phyloP scores from a whole-genome alignment of 768 basidiomycete species.

The Amanita molliuscula region DNA sequence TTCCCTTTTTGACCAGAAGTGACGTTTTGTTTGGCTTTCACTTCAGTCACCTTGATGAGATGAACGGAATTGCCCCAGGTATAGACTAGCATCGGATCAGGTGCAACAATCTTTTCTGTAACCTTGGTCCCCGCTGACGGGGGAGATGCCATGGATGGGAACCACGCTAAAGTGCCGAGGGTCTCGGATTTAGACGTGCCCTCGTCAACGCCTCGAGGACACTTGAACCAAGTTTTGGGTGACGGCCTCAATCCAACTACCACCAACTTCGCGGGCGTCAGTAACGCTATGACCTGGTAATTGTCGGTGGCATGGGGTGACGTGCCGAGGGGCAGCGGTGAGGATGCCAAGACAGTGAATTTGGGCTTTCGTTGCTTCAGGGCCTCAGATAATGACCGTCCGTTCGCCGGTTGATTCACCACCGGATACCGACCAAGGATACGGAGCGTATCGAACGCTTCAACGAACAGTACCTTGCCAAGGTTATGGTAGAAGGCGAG shows the following conservation, averaged over 20 bases:
- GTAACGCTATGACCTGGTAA: constrained; percentile 72
- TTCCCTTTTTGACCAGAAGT: constrained; percentile 52
- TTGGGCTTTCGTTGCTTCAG: constrained; percentile 35
- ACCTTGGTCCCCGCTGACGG: constrained; percentile 12
- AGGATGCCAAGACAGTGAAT: constrained; percentile 68
- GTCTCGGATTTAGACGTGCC: constrained; percentile 35
- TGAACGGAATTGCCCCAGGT: constrained; percentile 71
- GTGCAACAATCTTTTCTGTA: constrained; percentile 14
- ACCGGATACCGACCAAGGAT: constrained; percentile 89
- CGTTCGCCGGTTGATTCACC: constrained; percentile 8
- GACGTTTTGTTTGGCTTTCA: constrained; percentile 36
- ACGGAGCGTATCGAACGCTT: constrained; percentile 87
- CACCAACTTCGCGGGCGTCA: constrained; percentile 87
- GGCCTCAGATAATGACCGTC: constrained; percentile 9
- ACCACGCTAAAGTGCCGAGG: constrained; percentile 74
- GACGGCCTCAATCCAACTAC: constrained; percentile 88
- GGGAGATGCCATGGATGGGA: constrained; percentile 47
- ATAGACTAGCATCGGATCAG: constrained; percentile 65
- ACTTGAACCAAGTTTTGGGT: constrained; percentile 88
- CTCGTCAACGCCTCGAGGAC: constrained; percentile 42
- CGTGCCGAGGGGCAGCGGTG: constrained; percentile 74
- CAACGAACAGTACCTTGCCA: constrained; percentile 90
- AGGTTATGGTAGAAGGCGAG: constrained; percentile 93
- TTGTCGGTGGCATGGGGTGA: constrained; percentile 64
- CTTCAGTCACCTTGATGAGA: constrained; percentile 59